These are phyloP conservation scores for Lyophyllum shimeji DNA, from an alignment of 768 basidiomycete genomes.

Conservation along the genomic window DNA sequence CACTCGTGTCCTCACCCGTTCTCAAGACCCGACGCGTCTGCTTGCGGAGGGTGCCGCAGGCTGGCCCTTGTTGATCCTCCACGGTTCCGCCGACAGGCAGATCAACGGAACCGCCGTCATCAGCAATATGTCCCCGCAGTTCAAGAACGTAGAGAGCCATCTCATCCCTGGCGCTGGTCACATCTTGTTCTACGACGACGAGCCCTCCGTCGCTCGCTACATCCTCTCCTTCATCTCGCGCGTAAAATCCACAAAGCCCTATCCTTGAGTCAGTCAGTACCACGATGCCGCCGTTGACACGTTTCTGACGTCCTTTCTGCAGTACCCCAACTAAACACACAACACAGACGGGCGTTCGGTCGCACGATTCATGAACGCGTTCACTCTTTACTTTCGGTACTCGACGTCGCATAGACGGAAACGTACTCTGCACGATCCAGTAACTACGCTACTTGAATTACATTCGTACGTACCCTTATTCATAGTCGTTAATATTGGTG, in stretches of 20 bases:
- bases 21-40: conserved; percentile 26
- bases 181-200: conserved; percentile 28
- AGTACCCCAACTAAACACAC: background rate
- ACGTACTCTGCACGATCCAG: background rate
- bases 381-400: background rate
- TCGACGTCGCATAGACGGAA: background rate
- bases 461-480: background rate
- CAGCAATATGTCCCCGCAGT: conserved; percentile 26
- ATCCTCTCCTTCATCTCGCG: background rate
- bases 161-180: conserved; percentile 29
- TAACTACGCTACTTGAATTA: background rate
- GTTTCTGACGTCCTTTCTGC: background rate
- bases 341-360: background rate
- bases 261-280: background rate
- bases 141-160: conserved; percentile 30
- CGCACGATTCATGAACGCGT: background rate
- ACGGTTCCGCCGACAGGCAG: conserved; percentile 26
- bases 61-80: conserved; percentile 26
- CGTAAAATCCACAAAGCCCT: background rate
- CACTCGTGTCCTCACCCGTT: conserved; percentile 21
- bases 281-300: background rate
- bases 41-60: conserved; percentile 24
- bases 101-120: conserved; percentile 25
- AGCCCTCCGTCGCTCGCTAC: background rate
- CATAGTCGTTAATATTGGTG: background rate